phyloP scores from a whole-genome alignment of 805 yeast species.

The Hemisphaericaspora nanyangensis region DNA sequence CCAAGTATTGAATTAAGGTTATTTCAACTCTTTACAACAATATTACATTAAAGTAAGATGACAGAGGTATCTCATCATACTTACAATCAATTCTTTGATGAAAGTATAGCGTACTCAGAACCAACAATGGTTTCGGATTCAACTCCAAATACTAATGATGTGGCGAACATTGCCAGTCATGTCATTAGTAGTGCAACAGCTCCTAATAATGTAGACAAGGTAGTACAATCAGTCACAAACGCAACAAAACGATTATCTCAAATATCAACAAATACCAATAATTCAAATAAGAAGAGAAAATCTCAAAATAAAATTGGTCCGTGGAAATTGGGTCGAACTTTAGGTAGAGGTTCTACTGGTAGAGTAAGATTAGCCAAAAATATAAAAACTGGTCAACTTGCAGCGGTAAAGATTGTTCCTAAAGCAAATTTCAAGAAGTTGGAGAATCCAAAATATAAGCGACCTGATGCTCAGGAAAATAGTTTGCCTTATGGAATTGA shows the following conservation, averaged over 20 bases:
- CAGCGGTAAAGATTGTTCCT: slow-evolving; percentile 96
- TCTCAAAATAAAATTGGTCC: slow-evolving; percentile 76
- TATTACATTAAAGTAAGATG: too few species aligned
- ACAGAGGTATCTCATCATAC: slow-evolving; percentile 22
- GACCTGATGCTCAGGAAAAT: slow-evolving; percentile 39
- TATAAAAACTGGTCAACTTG: slow-evolving; percentile 76
- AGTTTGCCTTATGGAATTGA: slow-evolving; percentile 79
- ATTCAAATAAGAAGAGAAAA: slow-evolving; percentile 39
- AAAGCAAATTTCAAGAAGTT: slow-evolving; percentile 62
- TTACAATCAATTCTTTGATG: slow-evolving; percentile 15
- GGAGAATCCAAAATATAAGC: slow-evolving; percentile 43
- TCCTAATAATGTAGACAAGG: slow-evolving; percentile 34
- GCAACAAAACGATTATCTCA: slow-evolving; percentile 51
- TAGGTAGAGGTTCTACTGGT: slow-evolving; percentile 97
- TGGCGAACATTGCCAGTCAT: too few species aligned
- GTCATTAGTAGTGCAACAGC: too few species aligned
- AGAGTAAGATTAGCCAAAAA: slow-evolving; percentile 91
- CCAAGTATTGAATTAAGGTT: too few species aligned
- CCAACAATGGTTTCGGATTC: background rate
- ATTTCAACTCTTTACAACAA: too few species aligned
- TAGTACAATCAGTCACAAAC: slow-evolving; percentile 43
- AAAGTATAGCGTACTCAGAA: background rate
- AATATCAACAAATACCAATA: slow-evolving; percentile 40
- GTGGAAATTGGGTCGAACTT: slow-evolving; percentile 92
- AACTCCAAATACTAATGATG: background rate